Conservation (phyloP, 2,329 filamentous ascomycete species). For the Chaetomium sp. region DNA sequence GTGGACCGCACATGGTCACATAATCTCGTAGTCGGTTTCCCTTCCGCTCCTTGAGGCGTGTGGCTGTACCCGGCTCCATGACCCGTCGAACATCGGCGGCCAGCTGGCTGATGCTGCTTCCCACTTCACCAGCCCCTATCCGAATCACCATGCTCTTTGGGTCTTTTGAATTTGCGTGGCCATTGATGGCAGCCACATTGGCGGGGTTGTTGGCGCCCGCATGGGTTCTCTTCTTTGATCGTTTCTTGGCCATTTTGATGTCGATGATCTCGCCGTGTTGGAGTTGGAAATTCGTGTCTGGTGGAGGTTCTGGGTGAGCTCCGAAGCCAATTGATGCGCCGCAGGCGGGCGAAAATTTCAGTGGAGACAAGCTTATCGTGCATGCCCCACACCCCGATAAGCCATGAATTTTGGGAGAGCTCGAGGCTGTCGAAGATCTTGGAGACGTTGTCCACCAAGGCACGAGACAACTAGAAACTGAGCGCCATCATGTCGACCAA, state of each 20-base stretch:
- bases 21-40: conserved; percentile 88
- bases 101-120: conserved; percentile 82
- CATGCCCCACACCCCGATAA: conserved; percentile 20
- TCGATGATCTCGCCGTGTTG: conserved; percentile 5
- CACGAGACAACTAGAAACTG: not conserved
- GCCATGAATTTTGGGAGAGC: conserved; percentile 13
- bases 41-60: conserved; percentile 79
- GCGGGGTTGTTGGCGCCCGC: conserved; percentile 55
- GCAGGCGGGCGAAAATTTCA: conserved; percentile 19
- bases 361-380: conserved; percentile 21
- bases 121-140: conserved; percentile 89
- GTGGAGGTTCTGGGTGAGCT: conserved; percentile 12
- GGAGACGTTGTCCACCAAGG: not conserved
- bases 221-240: conserved; percentile 87
- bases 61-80: conserved; percentile 94
- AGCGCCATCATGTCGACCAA: conserved; percentile 19
- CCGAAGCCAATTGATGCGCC: conserved; percentile 9
- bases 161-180: conserved; percentile 58
- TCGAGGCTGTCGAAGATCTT: not conserved
- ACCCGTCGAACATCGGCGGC: conserved; percentile 85
- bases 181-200: conserved; percentile 45
- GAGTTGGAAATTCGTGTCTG: conserved; percentile 15
- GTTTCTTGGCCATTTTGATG: conserved; percentile 64
- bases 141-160: conserved; percentile 99
- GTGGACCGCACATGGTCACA: conserved; percentile 86